Conservation (phyloP, 768 basidiomycete species). For the Boletus sp. region DNA sequence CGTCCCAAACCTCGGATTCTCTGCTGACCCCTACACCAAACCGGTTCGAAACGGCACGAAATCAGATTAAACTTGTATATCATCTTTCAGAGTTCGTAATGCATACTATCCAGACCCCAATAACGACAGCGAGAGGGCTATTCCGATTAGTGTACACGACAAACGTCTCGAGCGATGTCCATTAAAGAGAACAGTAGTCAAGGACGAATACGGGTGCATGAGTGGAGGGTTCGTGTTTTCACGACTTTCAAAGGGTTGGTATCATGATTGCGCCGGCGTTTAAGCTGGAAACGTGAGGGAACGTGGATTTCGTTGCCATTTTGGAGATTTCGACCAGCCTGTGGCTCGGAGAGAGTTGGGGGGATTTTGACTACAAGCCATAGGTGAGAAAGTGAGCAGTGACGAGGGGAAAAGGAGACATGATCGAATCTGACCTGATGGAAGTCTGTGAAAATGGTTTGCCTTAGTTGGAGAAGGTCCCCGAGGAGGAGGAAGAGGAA, state of each 20-base stretch:
- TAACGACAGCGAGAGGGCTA: not conserved
- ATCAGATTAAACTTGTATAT: slow-evolving; percentile 2
- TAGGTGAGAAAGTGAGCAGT: not conserved
- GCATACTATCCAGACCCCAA: slow-evolving; percentile 3
- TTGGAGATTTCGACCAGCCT: not conserved
- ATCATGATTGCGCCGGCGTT: not conserved
- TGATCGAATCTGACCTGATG: not conserved
- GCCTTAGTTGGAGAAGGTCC: slow-evolving; percentile 2
- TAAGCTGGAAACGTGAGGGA: not conserved
- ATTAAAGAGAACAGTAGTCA: not conserved
- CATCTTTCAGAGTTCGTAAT: slow-evolving; percentile 2
- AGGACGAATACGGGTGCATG: not conserved
- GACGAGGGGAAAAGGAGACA: not conserved
- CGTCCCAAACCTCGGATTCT: no score
- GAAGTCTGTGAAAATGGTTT: not conserved
- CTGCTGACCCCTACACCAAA: no score
- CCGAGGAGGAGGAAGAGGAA: slow-evolving; percentile 13
- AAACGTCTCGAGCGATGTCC: slow-evolving; percentile 10
- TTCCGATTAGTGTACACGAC: slow-evolving; percentile 2
- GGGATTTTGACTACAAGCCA: not conserved
- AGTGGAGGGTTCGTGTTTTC: slow-evolving; percentile 1
- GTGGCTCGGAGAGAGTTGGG: not conserved
- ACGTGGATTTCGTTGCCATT: slow-evolving; percentile 3
- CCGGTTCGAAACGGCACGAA: not conserved
- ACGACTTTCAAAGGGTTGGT: not conserved